Base-by-base conservation (phyloP, 495 filamentous ascomycete species). In the Xylaria longipes region DNA sequence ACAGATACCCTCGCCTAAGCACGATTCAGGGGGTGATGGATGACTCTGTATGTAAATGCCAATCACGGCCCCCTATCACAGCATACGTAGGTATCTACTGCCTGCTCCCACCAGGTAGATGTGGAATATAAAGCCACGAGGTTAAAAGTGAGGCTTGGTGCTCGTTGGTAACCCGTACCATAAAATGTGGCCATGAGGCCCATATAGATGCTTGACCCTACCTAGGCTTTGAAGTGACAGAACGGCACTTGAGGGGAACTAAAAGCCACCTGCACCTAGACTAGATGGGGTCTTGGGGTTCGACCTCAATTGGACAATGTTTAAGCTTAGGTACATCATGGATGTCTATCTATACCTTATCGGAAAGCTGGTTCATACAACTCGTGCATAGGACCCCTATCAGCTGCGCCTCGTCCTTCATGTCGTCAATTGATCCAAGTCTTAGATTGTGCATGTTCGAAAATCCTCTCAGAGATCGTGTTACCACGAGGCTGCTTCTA, bases 1-100 rank as follows among this genome's bases (percentile, higher is more conserved):
- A 69, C 50, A 54, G 2, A 61, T 70, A 22, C 29, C 25, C 48
- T 64, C 69, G 69, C 60, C 69, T 71, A 71, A 71, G 69, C 69
- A 71, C 27, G 60, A 71, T 46, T 71, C 69, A 71, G 69, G 69
- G 69, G 69, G 3, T 65, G 69, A 1, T 65, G 43, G 17, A 39
- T 69, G 29, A 54, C 17, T 67, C n/a, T 22, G 3, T 52, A 17
- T 43, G 50, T 39, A 39, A 22, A 56, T 43, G 37, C 27, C 46
- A 67, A 67, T 22, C 41, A 5, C 25, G 25, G 14, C n/a, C 39
- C 62, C 62, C 57, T 39, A 20, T 29, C 29, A 58, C 29, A 14
- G 57, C 57, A 37, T 60, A 29, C 57, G 1, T 60, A 12, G 8
- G 17, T 60, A 22, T 17, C 33, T 12, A 37, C 22, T 43, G 37